A percentile compares a stretch with the other conserved stretches of the same genome.
phyloP scores from a whole-genome alignment of 164 flowering plant species.

The Dillenia suffruticosa region DNA sequence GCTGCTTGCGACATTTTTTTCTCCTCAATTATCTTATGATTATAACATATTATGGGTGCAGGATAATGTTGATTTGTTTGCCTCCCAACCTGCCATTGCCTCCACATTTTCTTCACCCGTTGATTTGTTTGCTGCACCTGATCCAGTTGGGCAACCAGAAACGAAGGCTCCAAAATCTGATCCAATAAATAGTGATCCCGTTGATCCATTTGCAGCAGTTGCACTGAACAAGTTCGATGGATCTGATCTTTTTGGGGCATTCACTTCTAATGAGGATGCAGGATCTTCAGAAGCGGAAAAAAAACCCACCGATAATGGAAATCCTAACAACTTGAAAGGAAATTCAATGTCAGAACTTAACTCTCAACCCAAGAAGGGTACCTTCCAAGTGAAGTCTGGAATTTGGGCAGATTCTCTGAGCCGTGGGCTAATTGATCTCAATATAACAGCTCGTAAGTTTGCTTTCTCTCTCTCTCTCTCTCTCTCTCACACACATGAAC shows the following conservation, averaged over 20 bases:
- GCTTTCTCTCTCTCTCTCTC: neutral
- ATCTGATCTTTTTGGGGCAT: conserved; percentile 66
- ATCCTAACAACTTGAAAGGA: conserved; percentile 17
- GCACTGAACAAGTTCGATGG: conserved; percentile 76
- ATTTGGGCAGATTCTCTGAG: conserved; percentile 98
- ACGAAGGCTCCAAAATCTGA: conserved; percentile 34
- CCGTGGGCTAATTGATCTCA: conserved; percentile 97
- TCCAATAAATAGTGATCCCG: conserved; percentile 15
- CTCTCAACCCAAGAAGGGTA: conserved; percentile 50
- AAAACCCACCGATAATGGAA: conserved; percentile 22
- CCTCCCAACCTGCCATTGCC: conserved; percentile 50
- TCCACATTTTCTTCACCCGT: conserved; percentile 55
- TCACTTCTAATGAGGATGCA: conserved; percentile 52
- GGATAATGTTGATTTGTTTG: conserved; percentile 69
- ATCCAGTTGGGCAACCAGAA: conserved; percentile 40
- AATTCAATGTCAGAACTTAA: conserved; percentile 30
- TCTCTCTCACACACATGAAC: no score
- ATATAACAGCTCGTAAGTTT: conserved; percentile 94
- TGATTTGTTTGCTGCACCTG: conserved; percentile 62
- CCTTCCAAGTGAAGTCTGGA: conserved; percentile 94
- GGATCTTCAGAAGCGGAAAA: conserved; percentile 29
- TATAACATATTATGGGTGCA: conserved; percentile 15
- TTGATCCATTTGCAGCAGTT: conserved; percentile 90
- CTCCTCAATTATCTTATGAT: neutral
- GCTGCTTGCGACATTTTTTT: neutral